Conservation (phyloP, 371 early-diverging fungal genomes). For the Actinomortierella ambigua region DNA sequence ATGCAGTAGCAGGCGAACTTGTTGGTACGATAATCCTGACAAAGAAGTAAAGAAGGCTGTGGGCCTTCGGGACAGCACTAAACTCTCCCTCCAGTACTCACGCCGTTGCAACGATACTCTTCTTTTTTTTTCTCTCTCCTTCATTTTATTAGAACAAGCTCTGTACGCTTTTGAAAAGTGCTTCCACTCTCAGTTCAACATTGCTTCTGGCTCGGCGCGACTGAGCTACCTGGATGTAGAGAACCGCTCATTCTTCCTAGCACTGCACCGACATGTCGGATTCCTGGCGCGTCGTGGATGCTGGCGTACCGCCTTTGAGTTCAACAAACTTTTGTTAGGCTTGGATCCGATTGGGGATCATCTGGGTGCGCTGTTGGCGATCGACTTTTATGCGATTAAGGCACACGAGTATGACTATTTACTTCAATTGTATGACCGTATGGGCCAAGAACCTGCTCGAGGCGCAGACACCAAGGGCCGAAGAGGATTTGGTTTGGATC, state of each 20-base stretch:
- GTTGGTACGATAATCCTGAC: slow-evolving; percentile 57
- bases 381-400: slow-evolving; percentile 86
- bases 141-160: slow-evolving; percentile 66
- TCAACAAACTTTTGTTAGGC: slow-evolving; percentile 77
- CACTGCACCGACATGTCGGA: slow-evolving; percentile 82
- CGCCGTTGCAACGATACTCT: too few relatives aligned
- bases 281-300: slow-evolving; percentile 87
- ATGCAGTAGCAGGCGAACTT: slow-evolving; percentile 74
- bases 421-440: slow-evolving; percentile 49
- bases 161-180: slow-evolving; percentile 82
- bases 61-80: too few relatives aligned
- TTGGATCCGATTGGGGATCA: slow-evolving; percentile 83
- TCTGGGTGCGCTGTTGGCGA: slow-evolving; percentile 70
- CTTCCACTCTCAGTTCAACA: slow-evolving; percentile 82
- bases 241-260: slow-evolving; percentile 84
- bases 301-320: slow-evolving; percentile 92
- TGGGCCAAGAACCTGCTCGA: slow-evolving; percentile 8
- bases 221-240: slow-evolving; percentile 75
- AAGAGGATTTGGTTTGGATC: slow-evolving; percentile 19
- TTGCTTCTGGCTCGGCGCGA: slow-evolving; percentile 70
- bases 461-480: slow-evolving; percentile 15
- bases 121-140: too few relatives aligned
- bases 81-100: too few relatives aligned
- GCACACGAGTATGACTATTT: slow-evolving; percentile 78
- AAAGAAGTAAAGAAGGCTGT: too few relatives aligned